Evolutionary conservation across 257 asterid species (phyloP).

Genomic region (Jacaranda copaia): DNA sequence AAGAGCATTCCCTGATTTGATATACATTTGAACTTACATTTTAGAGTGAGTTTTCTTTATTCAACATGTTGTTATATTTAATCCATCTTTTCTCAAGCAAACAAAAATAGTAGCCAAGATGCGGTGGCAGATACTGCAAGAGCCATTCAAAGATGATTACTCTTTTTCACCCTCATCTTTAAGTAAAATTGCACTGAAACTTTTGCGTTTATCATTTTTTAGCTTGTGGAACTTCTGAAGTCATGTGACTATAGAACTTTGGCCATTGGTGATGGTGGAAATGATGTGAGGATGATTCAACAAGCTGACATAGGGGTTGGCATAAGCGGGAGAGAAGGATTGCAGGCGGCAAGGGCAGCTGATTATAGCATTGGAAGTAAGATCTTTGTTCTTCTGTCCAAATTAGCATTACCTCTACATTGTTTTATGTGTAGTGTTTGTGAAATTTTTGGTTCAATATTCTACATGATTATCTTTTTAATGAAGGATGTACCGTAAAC

Average conservation of each 20-base stretch:
- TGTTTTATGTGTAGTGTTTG: slow-evolving; percentile 30
- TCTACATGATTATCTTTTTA: not conserved
- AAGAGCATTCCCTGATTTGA: slow-evolving; percentile 9
- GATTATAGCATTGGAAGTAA: slow-evolving; percentile 99
- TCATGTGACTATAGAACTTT: slow-evolving; percentile 95
- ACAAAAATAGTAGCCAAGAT: slow-evolving; percentile 23
- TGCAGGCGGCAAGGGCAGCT: slow-evolving; percentile 99
- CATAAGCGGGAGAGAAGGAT: slow-evolving; percentile 99
- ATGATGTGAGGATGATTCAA: slow-evolving; percentile 99
- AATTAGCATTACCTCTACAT: slow-evolving; percentile 16
- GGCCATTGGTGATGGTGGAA: slow-evolving; percentile 99
- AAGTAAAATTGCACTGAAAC: slow-evolving; percentile 30
- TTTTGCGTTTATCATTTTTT: slow-evolving; percentile 28
- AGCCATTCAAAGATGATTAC: slow-evolving; percentile 27
- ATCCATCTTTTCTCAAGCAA: not conserved
- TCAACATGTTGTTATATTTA: not conserved
- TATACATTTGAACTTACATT: not conserved
- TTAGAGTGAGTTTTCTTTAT: not conserved
- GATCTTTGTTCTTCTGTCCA: slow-evolving; percentile 39
- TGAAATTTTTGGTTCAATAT: slow-evolving; percentile 13
- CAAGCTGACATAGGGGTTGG: slow-evolving; percentile 99
- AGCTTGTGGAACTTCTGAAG: slow-evolving; percentile 95
- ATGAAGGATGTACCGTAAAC: slow-evolving; percentile 5
- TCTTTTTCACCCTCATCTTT: slow-evolving; percentile 20
- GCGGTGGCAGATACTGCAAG: slow-evolving; percentile 3